Conservation (phyloP, 495 filamentous ascomycete genomes). For the Poronia punctata region DNA sequence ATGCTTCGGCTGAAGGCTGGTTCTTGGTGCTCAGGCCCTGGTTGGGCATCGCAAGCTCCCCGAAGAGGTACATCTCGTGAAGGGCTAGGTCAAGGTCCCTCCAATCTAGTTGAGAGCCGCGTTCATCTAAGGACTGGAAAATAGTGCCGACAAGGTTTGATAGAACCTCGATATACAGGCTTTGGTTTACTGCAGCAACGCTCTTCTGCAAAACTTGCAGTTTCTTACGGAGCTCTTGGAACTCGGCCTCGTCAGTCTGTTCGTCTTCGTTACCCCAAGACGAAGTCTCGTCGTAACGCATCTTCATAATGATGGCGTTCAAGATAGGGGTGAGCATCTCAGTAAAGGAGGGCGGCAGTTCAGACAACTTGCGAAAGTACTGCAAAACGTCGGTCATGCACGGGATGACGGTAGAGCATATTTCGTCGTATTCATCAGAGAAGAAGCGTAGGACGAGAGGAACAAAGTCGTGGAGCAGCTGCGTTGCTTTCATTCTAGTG, state of each 20-base stretch:
- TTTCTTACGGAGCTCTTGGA: conserved; percentile 84
- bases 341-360: conserved; percentile 59
- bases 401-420: conserved; percentile 89
- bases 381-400: conserved; percentile 84
- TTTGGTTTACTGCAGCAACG: conserved; percentile 76
- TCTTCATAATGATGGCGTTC: conserved; percentile 86
- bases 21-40: conserved; percentile 78
- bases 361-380: conserved; percentile 71
- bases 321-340: conserved; percentile 79
- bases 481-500: conserved; percentile 57
- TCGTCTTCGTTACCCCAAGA: conserved; percentile 93
- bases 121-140: conserved; percentile 66
- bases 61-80: conserved; percentile 94
- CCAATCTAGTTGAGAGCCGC: conserved; percentile 76
- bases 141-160: conserved; percentile 74
- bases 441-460: conserved; percentile 87
- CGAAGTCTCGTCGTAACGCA: conserved; percentile 92
- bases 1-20: conserved; percentile 63
- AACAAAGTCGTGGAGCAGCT: conserved; percentile 71
- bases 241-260: conserved; percentile 96
- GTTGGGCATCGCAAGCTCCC: conserved; percentile 79
- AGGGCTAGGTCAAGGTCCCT: conserved; percentile 92
- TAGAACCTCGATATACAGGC: conserved; percentile 77
- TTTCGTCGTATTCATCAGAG: conserved; percentile 94
- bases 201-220: conserved; percentile 86